Conservation (phyloP, 176 grass and related monocot species). For the Phyllostachys edulis region DNA sequence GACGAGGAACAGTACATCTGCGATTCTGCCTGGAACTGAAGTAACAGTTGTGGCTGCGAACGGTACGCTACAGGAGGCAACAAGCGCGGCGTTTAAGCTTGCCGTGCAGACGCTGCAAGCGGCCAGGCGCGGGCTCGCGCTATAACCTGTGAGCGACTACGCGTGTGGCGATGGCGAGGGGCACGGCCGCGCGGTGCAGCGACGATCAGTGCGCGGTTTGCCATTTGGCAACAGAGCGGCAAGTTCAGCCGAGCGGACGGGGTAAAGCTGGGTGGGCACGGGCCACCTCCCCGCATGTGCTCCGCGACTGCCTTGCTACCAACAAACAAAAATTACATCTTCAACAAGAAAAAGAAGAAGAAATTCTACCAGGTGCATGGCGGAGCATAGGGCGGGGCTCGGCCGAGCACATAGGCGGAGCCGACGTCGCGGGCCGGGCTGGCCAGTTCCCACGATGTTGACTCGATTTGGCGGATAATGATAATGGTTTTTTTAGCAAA, state of each 20-base stretch:
- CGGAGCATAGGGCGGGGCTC: too few relatives aligned
- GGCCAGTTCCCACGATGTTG: too few relatives aligned
- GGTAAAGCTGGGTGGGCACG: neutral
- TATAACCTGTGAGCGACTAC: too few relatives aligned
- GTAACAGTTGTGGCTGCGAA: neutral
- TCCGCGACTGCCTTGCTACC: too few relatives aligned
- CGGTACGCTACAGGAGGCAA: neutral
- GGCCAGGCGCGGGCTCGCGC: too few relatives aligned
- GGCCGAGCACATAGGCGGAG: too few relatives aligned
- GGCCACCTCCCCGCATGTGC: neutral
- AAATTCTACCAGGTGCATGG: too few relatives aligned
- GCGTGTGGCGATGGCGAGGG: neutral
- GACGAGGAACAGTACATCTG: neutral
- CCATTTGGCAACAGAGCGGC: neutral
- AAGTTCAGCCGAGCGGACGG: neutral
- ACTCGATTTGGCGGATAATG: too few relatives aligned
- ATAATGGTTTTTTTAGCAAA: too few relatives aligned
- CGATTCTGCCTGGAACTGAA: neutral
- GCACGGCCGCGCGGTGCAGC: neutral
- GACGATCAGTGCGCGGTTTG: neutral
- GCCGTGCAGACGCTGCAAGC: neutral
- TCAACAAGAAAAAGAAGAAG: too few relatives aligned
- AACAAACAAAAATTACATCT: too few relatives aligned
- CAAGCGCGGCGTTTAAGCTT: neutral
- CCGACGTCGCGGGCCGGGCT: fast-evolving